A percentile compares a stretch with the other conserved stretches of the same genome.
These are phyloP conservation scores for Lodderomyces metapsilosis DNA, from an alignment of 1,139 yeast species.

Conservation along the genomic window DNA sequence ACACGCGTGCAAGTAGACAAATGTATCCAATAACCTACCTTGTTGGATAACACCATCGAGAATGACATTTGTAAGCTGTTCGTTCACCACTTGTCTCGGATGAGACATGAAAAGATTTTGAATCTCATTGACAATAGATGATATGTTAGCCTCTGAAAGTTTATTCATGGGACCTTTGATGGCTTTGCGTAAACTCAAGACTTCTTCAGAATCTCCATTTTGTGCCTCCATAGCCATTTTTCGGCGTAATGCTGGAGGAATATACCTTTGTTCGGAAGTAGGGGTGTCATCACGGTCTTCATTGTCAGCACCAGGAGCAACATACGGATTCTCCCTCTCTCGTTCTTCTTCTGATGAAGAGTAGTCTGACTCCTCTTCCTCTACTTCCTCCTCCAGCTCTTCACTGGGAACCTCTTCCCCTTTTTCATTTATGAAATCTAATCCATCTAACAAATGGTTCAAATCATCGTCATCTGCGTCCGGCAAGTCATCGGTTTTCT, in stretches of 20 bases:
- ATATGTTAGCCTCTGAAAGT: constrained; percentile 80
- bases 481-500: constrained; percentile 42
- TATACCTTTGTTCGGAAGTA: constrained; percentile 42
- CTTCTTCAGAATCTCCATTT: constrained; percentile 44
- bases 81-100: constrained; percentile 77
- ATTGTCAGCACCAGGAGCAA: constrained; percentile 57
- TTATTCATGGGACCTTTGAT: constrained; percentile 83
- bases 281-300: constrained; percentile 17
- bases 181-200: constrained; percentile 50
- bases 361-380: constrained; percentile 59
- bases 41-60: constrained; percentile 68
- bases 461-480: constrained; percentile 64
- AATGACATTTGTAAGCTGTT: constrained; percentile 60
- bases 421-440: constrained; percentile 55
- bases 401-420: constrained; percentile 10
- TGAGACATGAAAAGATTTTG: constrained; percentile 59
- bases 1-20: constrained; percentile 78
- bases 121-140: constrained; percentile 66
- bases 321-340: constrained; percentile 75
- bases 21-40: constrained; percentile 67
- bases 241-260: constrained; percentile 83
- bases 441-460: constrained; percentile 75
- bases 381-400: constrained; percentile 59
- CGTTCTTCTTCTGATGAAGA: constrained; percentile 19
- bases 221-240: constrained; percentile 40